Base-by-base conservation (phyloP, 176 grass and related monocot species). In the Musa schizocarpa region DNA sequence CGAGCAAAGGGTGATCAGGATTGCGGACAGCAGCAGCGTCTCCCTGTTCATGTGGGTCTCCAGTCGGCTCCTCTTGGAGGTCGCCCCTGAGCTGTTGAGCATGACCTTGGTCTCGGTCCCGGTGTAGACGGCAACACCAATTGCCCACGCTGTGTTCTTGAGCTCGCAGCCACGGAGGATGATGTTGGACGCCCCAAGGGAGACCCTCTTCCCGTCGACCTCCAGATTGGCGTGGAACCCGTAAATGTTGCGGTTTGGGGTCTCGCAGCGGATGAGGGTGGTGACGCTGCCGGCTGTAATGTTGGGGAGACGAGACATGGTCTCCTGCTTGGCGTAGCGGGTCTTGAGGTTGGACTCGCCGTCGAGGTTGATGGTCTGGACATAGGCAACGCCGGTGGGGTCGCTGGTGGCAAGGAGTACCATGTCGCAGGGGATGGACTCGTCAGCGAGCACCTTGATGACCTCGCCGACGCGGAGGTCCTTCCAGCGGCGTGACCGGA, bases 21-120 rank as follows among this genome's bases (percentile, higher is more conserved):
- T 89, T 76, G 74, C 73, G 27, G 92, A 89, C 49, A 96, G 64
- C 73, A 89, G 76, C 34, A 92, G 77, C 0, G 87, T 96, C 76
- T 96, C 92, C 49, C 86, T 69, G 64, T 92, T 96, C 83, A 92
- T 80, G 63, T 86, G 92, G 1, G 78, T 85, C 80, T 92, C 92
- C 74, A 92, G 78, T 23, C 82, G 85, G 50, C 89, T 92, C 68
- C 92, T 68, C 72, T 96, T 96, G 0, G 89, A 92, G 20, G 89
- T 86, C 0, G 87, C 85, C 29, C 84, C 89, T 3, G 92, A 87
- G 75, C 74, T 92, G 75, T 96, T 92, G 20, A 92, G 89, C 92
- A 96, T 96, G 76, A 92, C 92, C 78, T 96, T 96, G 20, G 92
- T 96, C 25, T 96, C 92, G 50, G 74, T 92, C 62, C 92, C 92